Base-by-base conservation (phyloP, 2,329 filamentous ascomycete genomes). In the Tolypocladium pustulatum region DNA sequence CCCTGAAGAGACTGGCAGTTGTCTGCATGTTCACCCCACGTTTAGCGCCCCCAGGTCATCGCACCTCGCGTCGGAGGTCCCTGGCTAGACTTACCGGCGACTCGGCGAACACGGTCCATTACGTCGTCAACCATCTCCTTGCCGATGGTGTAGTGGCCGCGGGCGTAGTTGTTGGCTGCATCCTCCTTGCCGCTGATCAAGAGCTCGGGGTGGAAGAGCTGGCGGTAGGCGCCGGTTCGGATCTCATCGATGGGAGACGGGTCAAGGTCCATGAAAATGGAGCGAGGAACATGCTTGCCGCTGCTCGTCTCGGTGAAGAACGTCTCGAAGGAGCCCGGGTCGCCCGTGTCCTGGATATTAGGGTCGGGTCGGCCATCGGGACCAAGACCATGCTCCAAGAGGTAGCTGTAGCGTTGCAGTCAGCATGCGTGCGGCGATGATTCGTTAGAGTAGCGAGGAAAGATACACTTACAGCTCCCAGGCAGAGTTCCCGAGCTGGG, bases 141-240 rank as follows among this genome's bases (percentile, higher is more conserved):
- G 76, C 86, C 86, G 66, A 89, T 85, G 66, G 86, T 89, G 76
- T 89, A 89, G 76, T 89, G 86, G 59, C 86, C 86, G 77, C 86
- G 86, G 65, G 86, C 86, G 69, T 89, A 89, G 80, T 89, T 89
- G 78, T 89, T 89, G 76, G 86, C 85, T 60, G 86, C 86, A 81
- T 89, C 86, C 73, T 89, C 86, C 80, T 89, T 89, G 75, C 86
- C 86, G 73, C 82, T 88, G 71, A 89, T 84, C 69, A 89, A 74
- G 66, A 86, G 79, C 78, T 89, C 86, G 53, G 86, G 86, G 75
- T 89, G 86, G 79, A 88, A 89, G 61, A 89, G 81, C 69, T 85
- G 80, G 66, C 84, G 83, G 76, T 88, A 89, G 64, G 68, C 62
- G 61, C 86, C 85, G 58, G 85, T 88, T 61, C 86, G 83, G 75